Conservation (phyloP, 1,139 yeast genomes). For the Taphrina communis region DNA sequence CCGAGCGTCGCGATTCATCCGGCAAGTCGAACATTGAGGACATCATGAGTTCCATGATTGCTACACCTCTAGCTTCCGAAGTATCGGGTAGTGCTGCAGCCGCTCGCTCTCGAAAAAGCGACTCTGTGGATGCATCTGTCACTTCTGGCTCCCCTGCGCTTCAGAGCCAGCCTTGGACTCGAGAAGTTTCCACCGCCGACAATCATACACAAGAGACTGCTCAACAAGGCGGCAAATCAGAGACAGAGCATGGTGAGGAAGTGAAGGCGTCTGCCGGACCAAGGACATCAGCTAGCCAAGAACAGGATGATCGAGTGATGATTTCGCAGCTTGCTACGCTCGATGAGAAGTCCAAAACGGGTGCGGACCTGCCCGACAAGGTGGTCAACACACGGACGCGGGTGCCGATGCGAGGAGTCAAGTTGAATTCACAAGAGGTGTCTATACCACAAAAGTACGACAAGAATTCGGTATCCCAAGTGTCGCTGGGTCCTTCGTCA, state of each 20-base stretch:
- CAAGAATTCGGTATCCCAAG: background rate
- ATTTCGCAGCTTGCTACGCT: background rate
- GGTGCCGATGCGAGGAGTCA: constrained; percentile 27
- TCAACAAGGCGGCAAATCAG: background rate
- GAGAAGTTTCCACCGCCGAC: background rate
- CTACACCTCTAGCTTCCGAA: constrained; percentile 4
- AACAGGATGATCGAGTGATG: constrained; percentile 8
- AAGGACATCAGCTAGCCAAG: constrained; percentile 6
- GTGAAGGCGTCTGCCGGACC: background rate
- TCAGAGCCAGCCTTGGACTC: background rate
- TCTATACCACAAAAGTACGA: constrained; percentile 20
- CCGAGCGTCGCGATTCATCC: constrained; percentile 6
- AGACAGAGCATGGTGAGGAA: background rate
- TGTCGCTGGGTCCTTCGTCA: background rate
- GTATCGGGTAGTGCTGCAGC: constrained; percentile 5
- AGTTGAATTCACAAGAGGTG: constrained; percentile 25
- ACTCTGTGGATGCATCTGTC: background rate
- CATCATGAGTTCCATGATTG: constrained; percentile 34
- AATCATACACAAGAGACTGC: background rate
- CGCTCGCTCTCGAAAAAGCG: background rate
- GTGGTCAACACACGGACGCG: constrained; percentile 5
- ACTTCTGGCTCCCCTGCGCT: background rate
- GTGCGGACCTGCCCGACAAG: background rate
- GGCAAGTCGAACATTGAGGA: constrained; percentile 28
- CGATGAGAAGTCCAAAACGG: background rate